phyloP scores from a whole-genome alignment of 345 rosid species.

The Pistacia atlantica region DNA sequence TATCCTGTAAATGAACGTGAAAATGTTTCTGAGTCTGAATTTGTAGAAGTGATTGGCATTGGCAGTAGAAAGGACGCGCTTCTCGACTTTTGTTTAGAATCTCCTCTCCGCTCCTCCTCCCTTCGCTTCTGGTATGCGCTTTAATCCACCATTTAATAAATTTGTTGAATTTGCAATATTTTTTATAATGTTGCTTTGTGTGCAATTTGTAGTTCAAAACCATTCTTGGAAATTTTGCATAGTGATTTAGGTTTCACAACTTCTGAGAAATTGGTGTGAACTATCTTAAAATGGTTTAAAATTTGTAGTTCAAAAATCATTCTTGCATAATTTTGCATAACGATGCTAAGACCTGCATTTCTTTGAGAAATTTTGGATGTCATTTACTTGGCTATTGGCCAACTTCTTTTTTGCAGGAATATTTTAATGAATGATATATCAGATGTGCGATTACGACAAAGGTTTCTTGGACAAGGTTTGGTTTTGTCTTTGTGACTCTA shows the following conservation, averaged over 20 bases:
- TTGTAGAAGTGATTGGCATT: conserved; percentile 67
- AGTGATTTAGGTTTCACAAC: no score
- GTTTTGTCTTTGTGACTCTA: neutral
- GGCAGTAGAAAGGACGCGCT: conserved; percentile 84
- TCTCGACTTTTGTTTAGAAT: conserved; percentile 71
- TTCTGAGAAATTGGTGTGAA: no score
- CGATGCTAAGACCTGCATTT: no score
- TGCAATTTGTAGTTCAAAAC: no score
- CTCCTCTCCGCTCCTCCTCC: conserved; percentile 52
- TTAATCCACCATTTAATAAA: no score
- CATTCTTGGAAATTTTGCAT: no score
- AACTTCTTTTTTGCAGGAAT: conserved; percentile 51
- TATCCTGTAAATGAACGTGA: conserved; percentile 15
- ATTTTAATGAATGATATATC: conserved; percentile 44
- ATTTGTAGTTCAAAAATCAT: no score
- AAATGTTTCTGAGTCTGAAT: conserved; percentile 26
- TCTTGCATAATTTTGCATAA: no score
- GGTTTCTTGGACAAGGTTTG: conserved; percentile 23
- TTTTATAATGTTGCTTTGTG: no score
- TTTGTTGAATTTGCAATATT: no score
- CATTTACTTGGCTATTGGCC: neutral
- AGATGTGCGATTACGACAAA: conserved; percentile 33
- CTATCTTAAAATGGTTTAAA: no score
- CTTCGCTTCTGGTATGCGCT: conserved; percentile 48
- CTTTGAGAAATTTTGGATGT: no score